Percentiles rank a stretch among this genome's conserved stretches.
phyloP scores from a whole-genome alignment of 257 asterid genomes.

The Salvia miltiorrhiza region DNA sequence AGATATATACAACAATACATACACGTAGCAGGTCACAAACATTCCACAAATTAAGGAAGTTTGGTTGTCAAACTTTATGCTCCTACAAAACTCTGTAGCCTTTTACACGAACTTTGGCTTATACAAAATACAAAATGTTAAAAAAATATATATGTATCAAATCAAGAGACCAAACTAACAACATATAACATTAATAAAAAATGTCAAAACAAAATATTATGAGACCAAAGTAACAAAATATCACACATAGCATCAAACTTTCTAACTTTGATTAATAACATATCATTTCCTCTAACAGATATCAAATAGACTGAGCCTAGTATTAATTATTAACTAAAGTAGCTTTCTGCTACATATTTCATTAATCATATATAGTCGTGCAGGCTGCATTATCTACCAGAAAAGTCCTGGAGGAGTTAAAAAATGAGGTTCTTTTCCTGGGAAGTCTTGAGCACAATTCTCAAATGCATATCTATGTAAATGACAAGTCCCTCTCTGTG shows the following conservation, averaged over 20 bases:
- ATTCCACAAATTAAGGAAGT: neutral
- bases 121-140: neutral
- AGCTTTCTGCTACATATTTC: neutral
- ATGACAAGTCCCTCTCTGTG: slow-evolving; percentile 50
- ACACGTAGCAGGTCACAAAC: neutral
- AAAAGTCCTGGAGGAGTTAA: neutral
- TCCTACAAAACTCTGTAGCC: neutral
- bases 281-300: neutral
- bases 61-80: neutral
- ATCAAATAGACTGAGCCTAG: too few relatives aligned
- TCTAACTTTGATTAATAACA: neutral
- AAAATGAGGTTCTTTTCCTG: slow-evolving; percentile 11
- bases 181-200: too few relatives aligned
- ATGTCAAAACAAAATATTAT: too few relatives aligned
- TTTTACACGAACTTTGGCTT: too few relatives aligned
- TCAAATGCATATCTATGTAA: slow-evolving; percentile 35
- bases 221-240: too few relatives aligned
- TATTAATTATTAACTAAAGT: neutral
- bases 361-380: neutral
- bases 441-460: slow-evolving; percentile 7
- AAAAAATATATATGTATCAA: neutral
- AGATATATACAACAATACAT: neutral
- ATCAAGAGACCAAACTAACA: neutral
- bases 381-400: slow-evolving; percentile 16
- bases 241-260: neutral